Base-by-base conservation (phyloP, 2,329 filamentous ascomycete genomes). In the Fusarium sp. region DNA sequence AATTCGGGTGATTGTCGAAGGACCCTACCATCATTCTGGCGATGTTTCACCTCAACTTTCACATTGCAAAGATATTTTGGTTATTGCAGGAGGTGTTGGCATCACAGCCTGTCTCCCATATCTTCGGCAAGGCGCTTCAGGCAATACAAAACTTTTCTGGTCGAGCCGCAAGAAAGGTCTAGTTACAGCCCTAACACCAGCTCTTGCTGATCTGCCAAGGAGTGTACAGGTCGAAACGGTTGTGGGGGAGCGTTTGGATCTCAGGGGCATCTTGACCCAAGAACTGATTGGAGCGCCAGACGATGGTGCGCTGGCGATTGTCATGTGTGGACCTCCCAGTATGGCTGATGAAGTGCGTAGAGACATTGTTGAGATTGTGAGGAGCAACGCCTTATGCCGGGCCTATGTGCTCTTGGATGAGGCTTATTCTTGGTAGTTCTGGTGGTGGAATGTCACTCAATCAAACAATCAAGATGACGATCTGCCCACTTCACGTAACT, bases 51-150 rank as follows among this genome's bases (percentile, higher is more conserved):
- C 47, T 62, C 12, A 78, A 24, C 66, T 82, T 11, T 59, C 69
- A 4, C 69, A 76, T 14, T 81, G 79, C 68, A 72, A 69, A 1
- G 75, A 68, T 6, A 42, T 81, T 5, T n/a, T 82, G 1, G 78
- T 75, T 47, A 77, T 82, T 15, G 80, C 80, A 2, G 81, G 82
- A 18, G 81, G 81, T 10, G 79, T 82, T 1, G 80, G 80, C 24
- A 75, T 83, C 17, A 81, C 78, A 6, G 78, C 79, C 12, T 69
- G 80, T 20, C 65, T 83, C 20, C 78, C 81, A 5, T 64, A 77
- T 22, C 72, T 80, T 9, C 69, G 71, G 6, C 48, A 48, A 10
- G 67, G 65, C 18, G 68, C 47, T 26, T 49, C 41, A 15, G 69
- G 70, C 1, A 60, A 55, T 1, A 71, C 74, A 8, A 71, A 74